These are phyloP conservation scores for Fusarium pininemorale DNA, from an alignment of 2,329 filamentous ascomycete genomes.

Conservation along the genomic window DNA sequence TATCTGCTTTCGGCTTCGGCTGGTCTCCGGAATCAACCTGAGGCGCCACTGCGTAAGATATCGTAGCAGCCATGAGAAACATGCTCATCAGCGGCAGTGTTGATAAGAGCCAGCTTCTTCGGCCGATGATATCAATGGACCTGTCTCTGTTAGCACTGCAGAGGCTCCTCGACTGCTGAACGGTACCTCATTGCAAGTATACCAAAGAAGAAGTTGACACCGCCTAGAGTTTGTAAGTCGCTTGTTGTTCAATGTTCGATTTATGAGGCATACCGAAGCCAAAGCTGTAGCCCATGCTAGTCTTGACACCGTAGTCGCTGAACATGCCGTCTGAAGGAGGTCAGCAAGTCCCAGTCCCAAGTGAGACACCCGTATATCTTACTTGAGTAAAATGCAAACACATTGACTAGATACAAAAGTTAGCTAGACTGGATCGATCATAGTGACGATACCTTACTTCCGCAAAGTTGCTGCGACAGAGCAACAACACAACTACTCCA, in stretches of 20 bases:
- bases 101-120: constrained; percentile 54
- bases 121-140: constrained; percentile 50
- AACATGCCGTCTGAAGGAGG: constrained; percentile 4
- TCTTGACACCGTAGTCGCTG: constrained; percentile 25
- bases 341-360: too few species aligned
- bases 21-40: constrained; percentile 14
- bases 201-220: constrained; percentile 52
- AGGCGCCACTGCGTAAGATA: constrained; percentile 12
- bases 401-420: constrained; percentile 14
- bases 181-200: constrained; percentile 47
- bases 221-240: constrained; percentile 22
- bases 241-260: neutral
- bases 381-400: constrained; percentile 58
- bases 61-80: constrained; percentile 22
- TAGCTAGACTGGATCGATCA: neutral
- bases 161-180: fast-evolving
- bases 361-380: neutral
- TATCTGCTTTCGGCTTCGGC: neutral
- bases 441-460: constrained; percentile 5
- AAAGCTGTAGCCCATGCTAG: constrained; percentile 34
- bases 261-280: constrained; percentile 42
- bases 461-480: constrained; percentile 44
- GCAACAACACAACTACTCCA: constrained; percentile 41
- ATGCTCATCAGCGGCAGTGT: constrained; percentile 55
- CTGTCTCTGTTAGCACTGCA: constrained; percentile 8